These are phyloP conservation scores for Stemphylium vesicarium DNA, from an alignment of 2,329 filamentous ascomycete species.

Conservation along the genomic window DNA sequence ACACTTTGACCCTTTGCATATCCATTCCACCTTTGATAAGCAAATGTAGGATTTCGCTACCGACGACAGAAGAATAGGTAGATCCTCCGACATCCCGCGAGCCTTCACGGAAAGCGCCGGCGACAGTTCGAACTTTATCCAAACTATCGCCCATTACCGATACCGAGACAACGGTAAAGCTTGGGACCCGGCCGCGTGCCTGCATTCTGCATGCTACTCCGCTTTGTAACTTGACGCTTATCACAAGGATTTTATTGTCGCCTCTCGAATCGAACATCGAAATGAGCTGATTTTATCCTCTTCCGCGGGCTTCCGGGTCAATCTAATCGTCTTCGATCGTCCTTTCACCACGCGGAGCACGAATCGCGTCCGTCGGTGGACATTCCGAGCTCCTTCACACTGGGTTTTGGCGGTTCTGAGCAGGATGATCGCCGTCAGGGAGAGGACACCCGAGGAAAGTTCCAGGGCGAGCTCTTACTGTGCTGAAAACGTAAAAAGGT, in stretches of 20 bases:
- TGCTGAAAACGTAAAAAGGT: too few relatives aligned
- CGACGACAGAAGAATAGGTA: not conserved
- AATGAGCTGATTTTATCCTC: not conserved
- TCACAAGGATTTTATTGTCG: not conserved
- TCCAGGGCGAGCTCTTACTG: too few relatives aligned
- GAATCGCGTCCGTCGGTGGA: not conserved
- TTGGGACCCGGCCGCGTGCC: slow-evolving; percentile 17
- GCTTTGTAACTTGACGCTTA: slow-evolving; percentile 2
- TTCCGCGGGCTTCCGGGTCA: not conserved
- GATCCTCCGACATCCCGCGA: not conserved
- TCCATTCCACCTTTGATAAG: slow-evolving; percentile 5
- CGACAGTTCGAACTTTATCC: not conserved
- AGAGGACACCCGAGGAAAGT: too few relatives aligned
- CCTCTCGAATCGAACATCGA: not conserved
- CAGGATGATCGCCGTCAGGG: too few relatives aligned
- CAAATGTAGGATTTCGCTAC: not conserved
- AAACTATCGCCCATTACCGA: slow-evolving; percentile 10
- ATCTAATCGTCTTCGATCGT: not conserved
- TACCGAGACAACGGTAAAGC: slow-evolving; percentile 18
- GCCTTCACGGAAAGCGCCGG: slow-evolving; percentile 9
- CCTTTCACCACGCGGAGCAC: not conserved
- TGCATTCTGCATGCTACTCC: slow-evolving; percentile 16
- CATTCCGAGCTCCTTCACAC: not conserved
- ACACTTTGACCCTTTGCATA: not conserved
- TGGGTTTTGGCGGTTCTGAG: too few relatives aligned